Percentiles rank a stretch among this genome's conserved stretches.
Conservation (phyloP, 2,329 filamentous ascomycete species). For the Lecanicillium sp. region DNA sequence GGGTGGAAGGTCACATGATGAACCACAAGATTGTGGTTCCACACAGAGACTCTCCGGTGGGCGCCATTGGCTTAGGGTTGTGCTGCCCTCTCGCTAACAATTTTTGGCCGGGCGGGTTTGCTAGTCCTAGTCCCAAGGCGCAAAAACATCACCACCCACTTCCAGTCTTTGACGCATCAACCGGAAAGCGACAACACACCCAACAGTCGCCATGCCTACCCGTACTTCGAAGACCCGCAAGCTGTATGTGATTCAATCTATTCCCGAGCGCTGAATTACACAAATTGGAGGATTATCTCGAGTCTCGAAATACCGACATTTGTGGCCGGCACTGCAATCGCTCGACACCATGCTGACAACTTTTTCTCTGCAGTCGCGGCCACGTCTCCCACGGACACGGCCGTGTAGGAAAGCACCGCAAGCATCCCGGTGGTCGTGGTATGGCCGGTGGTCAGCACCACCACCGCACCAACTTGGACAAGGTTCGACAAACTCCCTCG, state of each 20-base stretch:
- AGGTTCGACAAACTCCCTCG: slow-evolving; percentile 55
- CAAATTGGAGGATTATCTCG: background rate
- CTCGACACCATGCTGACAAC: slow-evolving; percentile 18
- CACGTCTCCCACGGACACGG: slow-evolving; percentile 98
- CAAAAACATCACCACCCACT: slow-evolving; percentile 31
- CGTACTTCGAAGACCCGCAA: slow-evolving; percentile 69
- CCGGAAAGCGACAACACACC: slow-evolving; percentile 36
- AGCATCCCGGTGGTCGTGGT: slow-evolving; percentile 78
- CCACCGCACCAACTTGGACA: slow-evolving; percentile 52
- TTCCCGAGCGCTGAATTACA: slow-evolving; percentile 7
- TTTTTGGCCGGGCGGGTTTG: slow-evolving; percentile 20
- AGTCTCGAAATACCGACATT: slow-evolving; percentile 1
- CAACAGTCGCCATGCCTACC: slow-evolving; percentile 60
- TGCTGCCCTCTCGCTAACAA: slow-evolving; percentile 33
- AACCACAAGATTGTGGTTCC: background rate
- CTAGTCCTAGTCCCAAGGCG: slow-evolving; percentile 21
- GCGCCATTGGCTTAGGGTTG: slow-evolving; percentile 27
- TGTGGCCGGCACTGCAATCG: slow-evolving; percentile 2
- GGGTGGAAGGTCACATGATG: slow-evolving; percentile 23
- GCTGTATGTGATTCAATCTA: slow-evolving; percentile 49
- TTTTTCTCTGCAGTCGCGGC: slow-evolving; percentile 61
- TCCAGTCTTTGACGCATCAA: slow-evolving; percentile 23
- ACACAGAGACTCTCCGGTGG: slow-evolving; percentile 3
- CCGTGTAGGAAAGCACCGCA: slow-evolving; percentile 98
- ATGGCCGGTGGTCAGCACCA: slow-evolving; percentile 99